Base-by-base conservation (phyloP, 1,284 basidiomycete species). In the Schizophyllum amplum region DNA sequence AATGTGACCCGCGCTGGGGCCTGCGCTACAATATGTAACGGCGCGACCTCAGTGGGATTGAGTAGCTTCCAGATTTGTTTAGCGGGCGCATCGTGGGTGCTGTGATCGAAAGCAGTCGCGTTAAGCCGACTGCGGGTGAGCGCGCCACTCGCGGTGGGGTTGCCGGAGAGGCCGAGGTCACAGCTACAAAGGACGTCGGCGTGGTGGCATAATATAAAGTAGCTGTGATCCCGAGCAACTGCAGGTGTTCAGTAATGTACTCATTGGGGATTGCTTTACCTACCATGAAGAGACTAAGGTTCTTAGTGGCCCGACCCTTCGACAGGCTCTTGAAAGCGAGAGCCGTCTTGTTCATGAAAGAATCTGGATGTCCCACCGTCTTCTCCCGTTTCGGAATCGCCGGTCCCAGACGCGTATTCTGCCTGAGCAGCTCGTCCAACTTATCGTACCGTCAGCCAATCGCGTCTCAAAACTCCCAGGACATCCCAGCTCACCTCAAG, bases 1-100 rank as follows among this genome's bases (percentile, higher is more conserved):
- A 62, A 58, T 1, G 53, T 82, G 24, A 96, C 73, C 57, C 94
- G 81, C 2, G 84, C 83, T 5, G 93, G 92, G 7, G 84, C 79
- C 63, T 95, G 88, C 54, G 96, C 77, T 60, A 87, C 81, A 54
- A 98, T 69, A 65, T 92, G 87, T n/a, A 96, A 77, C 5, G 89
- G 75, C 1, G 79, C 69, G 55, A 84, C 79, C 55, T 86, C 83
- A 1, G 72, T 69, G 1, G 92, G 91, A 66, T 95, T 96, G 48
- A 97, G 72, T 0, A 82, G 75, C 55, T 84, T 84, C 94, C 94
- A 98, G 33, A 94, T 76, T 49, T 78, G 73, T 71, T 74, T 78
- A n/a, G 84, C 81, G 15, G 81, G 77, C 20, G 20, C 13, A 3
- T 50, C 48, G 21, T 50, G 15, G 49, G 81, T 75, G 24, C 74